Evolutionary conservation across 2,329 filamentous ascomycete genomes (phyloP).

Genomic region (Sarocladium kiliense): DNA sequence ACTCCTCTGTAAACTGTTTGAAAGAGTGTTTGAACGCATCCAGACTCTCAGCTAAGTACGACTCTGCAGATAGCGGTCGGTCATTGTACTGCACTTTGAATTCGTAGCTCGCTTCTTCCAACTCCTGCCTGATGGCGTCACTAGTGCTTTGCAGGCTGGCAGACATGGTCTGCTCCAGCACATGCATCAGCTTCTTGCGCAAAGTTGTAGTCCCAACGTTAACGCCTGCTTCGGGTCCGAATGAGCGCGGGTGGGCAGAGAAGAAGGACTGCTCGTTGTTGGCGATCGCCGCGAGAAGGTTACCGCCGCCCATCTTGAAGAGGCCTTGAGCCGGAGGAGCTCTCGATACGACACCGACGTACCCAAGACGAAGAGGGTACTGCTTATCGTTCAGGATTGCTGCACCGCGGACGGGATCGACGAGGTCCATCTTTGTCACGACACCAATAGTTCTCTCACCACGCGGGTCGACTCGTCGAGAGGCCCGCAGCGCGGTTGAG

Average conservation of each 20-base stretch:
- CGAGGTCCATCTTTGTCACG: conserved; percentile 98
- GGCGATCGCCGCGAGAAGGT: conserved; percentile 73
- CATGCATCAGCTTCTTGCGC: conserved; percentile 93
- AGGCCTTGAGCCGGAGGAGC: conserved; percentile 66
- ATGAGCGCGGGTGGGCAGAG: conserved; percentile 74
- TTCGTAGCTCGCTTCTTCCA: conserved; percentile 95
- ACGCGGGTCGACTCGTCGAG: conserved; percentile 84
- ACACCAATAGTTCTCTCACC: conserved; percentile 97
- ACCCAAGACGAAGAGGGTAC: conserved; percentile 90
- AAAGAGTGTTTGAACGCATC: conserved; percentile 98
- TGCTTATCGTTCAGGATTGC: conserved; percentile 82
- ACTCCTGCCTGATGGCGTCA: conserved; percentile 87
- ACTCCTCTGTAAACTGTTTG: conserved; percentile 85
- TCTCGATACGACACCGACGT: conserved; percentile 90
- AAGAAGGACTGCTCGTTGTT: conserved; percentile 90
- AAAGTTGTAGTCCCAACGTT: conserved; percentile 79
- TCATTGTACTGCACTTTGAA: conserved; percentile 99
- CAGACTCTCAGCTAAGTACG: conserved; percentile 90
- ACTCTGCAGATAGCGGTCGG: conserved; percentile 87
- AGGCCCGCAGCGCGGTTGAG: conserved; percentile 85
- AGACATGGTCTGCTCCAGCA: conserved; percentile 96
- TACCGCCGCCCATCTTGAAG: conserved; percentile 75
- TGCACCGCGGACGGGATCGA: conserved; percentile 74
- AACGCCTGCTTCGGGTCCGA: conserved; percentile 67
- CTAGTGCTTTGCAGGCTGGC: conserved; percentile 82